A percentile compares a stretch with the other conserved stretches of the same genome.
These are phyloP conservation scores for Balansia obtecta DNA, from an alignment of 2,329 filamentous ascomycete species.

Conservation along the genomic window DNA sequence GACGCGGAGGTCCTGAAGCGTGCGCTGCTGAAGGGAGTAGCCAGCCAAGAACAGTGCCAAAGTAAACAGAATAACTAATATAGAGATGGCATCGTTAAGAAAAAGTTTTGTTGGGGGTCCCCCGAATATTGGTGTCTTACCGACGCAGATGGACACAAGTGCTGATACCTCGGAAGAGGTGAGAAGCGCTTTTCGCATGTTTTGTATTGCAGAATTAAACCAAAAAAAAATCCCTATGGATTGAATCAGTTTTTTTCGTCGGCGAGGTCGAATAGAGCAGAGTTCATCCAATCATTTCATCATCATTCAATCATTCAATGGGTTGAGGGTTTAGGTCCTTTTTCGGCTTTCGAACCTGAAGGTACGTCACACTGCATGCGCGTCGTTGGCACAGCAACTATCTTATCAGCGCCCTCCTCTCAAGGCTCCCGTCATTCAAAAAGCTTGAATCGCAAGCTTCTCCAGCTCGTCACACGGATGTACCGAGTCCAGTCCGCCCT, in stretches of 20 bases:
- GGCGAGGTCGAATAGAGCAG: background rate
- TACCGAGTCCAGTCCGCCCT: background rate
- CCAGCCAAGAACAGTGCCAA: conserved; percentile 75
- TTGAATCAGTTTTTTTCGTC: background rate
- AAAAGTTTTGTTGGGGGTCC: background rate
- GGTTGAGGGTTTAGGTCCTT: no score
- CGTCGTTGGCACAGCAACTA: conserved; percentile 30
- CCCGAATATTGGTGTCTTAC: conserved; percentile 28
- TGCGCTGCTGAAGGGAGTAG: conserved; percentile 79
- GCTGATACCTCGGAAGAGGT: conserved; percentile 60
- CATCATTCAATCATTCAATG: background rate
- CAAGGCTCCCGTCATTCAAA: background rate
- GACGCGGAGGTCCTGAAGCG: conserved; percentile 61
- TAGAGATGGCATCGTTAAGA: background rate
- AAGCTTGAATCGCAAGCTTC: background rate
- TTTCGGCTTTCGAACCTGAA: background rate
- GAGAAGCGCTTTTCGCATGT: conserved; percentile 40
- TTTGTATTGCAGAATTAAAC: background rate
- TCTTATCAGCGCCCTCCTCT: conserved; percentile 21
- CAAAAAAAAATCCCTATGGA: background rate
- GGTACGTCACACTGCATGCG: conserved; percentile 9
- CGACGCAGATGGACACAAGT: conserved; percentile 48
- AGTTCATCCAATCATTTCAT: background rate
- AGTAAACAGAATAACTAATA: conserved; percentile 61
- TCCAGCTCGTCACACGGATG: background rate